Evolutionary conservation across 139 green algal species (phyloP).

Genomic region (Coelastrella sp.): DNA sequence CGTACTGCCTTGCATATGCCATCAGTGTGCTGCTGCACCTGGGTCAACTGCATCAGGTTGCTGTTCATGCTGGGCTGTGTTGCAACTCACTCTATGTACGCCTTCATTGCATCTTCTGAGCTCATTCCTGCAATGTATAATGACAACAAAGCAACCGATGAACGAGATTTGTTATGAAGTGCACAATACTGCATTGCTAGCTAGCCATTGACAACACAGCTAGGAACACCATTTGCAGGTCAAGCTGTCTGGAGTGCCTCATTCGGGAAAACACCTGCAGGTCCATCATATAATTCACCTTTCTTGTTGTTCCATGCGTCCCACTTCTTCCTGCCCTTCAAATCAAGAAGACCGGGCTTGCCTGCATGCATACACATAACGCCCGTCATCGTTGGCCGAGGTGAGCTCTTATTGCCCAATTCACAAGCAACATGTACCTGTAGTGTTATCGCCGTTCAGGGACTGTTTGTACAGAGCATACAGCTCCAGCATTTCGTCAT

Average conservation of each 20-base stretch:
- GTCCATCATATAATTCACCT: constrained; percentile 48
- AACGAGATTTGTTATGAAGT: too few relatives aligned
- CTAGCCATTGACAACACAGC: too few relatives aligned
- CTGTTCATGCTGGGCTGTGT: background rate
- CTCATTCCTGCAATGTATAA: constrained; percentile 54
- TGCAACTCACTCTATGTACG: constrained; percentile 69
- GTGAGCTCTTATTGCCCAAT: background rate
- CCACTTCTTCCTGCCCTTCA: constrained; percentile 82
- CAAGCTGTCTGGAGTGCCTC: too few relatives aligned
- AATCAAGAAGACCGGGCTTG: constrained; percentile 76
- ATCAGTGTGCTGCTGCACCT: background rate
- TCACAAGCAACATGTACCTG: constrained; percentile 31
- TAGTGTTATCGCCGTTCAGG: constrained; percentile 73
- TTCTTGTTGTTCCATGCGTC: constrained; percentile 78
- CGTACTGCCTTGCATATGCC: background rate
- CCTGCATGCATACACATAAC: constrained; percentile 4
- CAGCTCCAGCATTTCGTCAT: constrained; percentile 76
- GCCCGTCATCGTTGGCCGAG: background rate
- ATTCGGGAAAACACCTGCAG: background rate
- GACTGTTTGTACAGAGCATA: constrained; percentile 86
- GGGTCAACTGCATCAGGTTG: background rate
- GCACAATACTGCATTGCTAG: too few relatives aligned
- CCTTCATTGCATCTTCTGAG: constrained; percentile 69
- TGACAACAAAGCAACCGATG: too few relatives aligned
- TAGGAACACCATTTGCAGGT: too few relatives aligned